Conservation (phyloP, 75 land plant species). For the Cupressus sempervirens region DNA sequence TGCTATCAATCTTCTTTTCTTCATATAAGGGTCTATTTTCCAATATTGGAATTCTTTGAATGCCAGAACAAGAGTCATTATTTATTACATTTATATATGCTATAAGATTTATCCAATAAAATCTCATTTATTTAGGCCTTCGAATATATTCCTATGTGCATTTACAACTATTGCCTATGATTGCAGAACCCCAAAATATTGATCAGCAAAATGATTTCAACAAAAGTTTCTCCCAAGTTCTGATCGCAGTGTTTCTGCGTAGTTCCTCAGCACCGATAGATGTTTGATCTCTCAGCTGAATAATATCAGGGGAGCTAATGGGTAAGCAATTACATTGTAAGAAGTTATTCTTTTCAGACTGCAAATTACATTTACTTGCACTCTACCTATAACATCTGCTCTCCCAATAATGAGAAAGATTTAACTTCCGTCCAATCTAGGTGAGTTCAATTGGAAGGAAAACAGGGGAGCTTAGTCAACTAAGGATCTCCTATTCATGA, state of each 20-base stretch:
- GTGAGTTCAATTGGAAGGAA: conserved; percentile 29
- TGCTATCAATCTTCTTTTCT: too few relatives aligned
- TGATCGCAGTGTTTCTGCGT: conserved; percentile 27
- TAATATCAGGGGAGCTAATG: background rate
- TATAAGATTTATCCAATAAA: background rate
- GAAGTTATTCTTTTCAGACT: conserved; percentile 18
- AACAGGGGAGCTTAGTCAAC: background rate
- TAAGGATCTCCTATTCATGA: background rate
- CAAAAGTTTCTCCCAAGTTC: background rate
- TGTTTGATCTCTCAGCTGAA: conserved; percentile 18
- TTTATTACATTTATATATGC: too few relatives aligned
- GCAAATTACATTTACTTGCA: background rate
- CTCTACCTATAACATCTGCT: conserved; percentile 16
- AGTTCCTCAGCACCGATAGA: conserved; percentile 36
- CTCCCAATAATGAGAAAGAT: too few relatives aligned
- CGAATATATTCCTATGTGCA: background rate
- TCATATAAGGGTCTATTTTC: too few relatives aligned
- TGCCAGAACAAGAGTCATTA: too few relatives aligned
- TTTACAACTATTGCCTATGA: background rate
- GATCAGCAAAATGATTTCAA: too few relatives aligned
- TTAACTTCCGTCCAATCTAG: conserved; percentile 19
- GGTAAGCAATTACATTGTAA: background rate
- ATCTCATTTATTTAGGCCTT: background rate
- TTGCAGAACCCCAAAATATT: too few relatives aligned
- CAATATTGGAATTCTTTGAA: too few relatives aligned